These are phyloP conservation scores for Brettanomyces bruxellensis DNA, from an alignment of 805 yeast genomes.

Conservation along the genomic window DNA sequence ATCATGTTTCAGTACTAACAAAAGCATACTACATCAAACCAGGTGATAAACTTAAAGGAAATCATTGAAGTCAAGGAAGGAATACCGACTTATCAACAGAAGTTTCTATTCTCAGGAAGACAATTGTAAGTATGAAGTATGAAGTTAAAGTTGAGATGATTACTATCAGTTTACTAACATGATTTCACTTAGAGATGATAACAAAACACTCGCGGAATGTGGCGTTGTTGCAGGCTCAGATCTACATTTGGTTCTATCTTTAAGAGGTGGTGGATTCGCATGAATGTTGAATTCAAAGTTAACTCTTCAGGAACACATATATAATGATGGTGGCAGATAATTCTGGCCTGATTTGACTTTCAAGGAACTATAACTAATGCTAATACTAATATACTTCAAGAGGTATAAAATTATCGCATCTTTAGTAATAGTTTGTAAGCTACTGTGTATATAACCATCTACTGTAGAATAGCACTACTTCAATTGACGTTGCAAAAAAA, in stretches of 20 bases:
- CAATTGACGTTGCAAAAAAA: too few species aligned
- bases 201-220: constrained; percentile 58
- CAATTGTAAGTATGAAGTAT: constrained; percentile 54
- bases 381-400: too few species aligned
- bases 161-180: neutral
- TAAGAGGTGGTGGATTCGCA: constrained; percentile 65
- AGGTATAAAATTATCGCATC: too few species aligned
- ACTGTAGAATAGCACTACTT: too few species aligned
- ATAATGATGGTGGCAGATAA: too few species aligned
- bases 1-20: neutral
- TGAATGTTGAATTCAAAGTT: too few species aligned
- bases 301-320: too few species aligned
- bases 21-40: constrained; percentile 16
- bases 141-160: neutral
- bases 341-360: too few species aligned
- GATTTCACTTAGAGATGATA: constrained; percentile 47
- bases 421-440: too few species aligned
- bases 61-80: constrained; percentile 94
- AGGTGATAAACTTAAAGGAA: constrained; percentile 62
- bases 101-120: constrained; percentile 82
- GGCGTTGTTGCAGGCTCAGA: constrained; percentile 82
- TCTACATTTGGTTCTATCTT: constrained; percentile 81
- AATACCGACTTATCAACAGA: constrained; percentile 92
- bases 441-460: too few species aligned
- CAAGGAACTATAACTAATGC: too few species aligned